Evolutionary conservation across 2,329 filamentous ascomycete species (phyloP), one percentile per base, ranked within the genome.

Genomic region (Botrytis elliptica): DNA sequence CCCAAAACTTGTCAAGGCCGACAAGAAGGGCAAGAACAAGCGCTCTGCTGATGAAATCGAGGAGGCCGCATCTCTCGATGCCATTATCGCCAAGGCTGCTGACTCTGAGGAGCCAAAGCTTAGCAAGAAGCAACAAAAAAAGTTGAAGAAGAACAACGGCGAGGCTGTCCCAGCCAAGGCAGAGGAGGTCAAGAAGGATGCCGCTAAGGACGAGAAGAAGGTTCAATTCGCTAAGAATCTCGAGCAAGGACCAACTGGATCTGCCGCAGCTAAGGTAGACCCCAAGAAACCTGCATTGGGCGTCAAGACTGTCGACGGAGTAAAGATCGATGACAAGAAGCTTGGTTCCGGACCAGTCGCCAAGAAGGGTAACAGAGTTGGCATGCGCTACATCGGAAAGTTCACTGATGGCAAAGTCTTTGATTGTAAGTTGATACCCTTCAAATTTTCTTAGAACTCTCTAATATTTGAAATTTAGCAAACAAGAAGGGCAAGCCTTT

Each of bases 401-500:
- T 92, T 96, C 76, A 89, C 91, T 81, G 92, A 97, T 84, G 94
- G 94, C 84, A 97, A 98, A 86, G 91, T 97, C 78, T 99, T 99
- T 81, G 95, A 98, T 85, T 88, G 92, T 94, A 85, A 87, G 91
- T 88, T n/a, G 14, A 75, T 40, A 55, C 29, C 29, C 38, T 49
- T 49, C 42, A 8, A 25, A 18, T 29, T 38, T 42, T 40, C 7
- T 20, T 20, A 16, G 2, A 9, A 5, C 33, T 36, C n/a, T 65
- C 66, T 73, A 71, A 71, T n/a, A 16, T 29, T 72, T 3, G 52
- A 63, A 77, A 62, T 57, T 25, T 80, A 95, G 93, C 94, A 84
- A 98, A 99, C 89, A 99, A 98, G 89, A 98, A 97, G 87, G 96
- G 96, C 80, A 95, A 97, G 87, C 95, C 97, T 74, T 99, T 99